Percentiles rank a stretch among this genome's conserved stretches.
phyloP scores from a whole-genome alignment of 148 eudicot species.

The Camellia lanceoleosa region DNA sequence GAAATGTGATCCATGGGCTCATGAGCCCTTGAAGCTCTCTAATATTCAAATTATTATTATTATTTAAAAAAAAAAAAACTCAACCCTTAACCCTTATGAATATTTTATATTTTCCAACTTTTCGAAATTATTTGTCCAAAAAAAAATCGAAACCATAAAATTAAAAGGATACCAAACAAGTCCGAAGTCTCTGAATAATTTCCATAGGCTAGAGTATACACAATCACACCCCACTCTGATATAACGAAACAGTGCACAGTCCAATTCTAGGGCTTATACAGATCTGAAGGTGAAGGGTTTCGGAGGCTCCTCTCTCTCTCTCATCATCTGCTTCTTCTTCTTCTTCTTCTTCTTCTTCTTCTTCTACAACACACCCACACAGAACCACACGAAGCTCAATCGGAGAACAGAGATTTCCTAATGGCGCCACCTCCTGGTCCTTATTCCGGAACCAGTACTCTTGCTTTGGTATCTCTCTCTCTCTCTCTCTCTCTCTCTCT shows the following conservation, averaged over 20 bases:
- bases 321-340: too few species aligned
- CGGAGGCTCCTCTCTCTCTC: neutral
- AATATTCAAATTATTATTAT: too few species aligned
- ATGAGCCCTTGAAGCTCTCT: too few species aligned
- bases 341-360: too few species aligned
- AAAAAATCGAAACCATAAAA: too few species aligned
- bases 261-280: neutral
- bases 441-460: constrained; percentile 71
- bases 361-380: too few species aligned
- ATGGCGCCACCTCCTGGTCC: constrained; percentile 76
- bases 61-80: too few species aligned
- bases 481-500: neutral
- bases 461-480: constrained; percentile 54
- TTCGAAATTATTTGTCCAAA: too few species aligned
- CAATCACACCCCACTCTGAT: neutral
- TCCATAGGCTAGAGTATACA: neutral
- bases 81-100: too few species aligned
- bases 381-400: neutral
- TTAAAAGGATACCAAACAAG: constrained; percentile 18
- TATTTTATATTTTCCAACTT: too few species aligned
- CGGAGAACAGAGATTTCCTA: neutral
- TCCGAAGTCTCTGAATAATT: constrained; percentile 10
- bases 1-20: too few species aligned
- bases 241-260: neutral
- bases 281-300: neutral